Evolutionary conservation across 2,329 filamentous ascomycete genomes (phyloP), one percentile per base, ranked within the genome.

Genomic region (Fusarium buxicola): DNA sequence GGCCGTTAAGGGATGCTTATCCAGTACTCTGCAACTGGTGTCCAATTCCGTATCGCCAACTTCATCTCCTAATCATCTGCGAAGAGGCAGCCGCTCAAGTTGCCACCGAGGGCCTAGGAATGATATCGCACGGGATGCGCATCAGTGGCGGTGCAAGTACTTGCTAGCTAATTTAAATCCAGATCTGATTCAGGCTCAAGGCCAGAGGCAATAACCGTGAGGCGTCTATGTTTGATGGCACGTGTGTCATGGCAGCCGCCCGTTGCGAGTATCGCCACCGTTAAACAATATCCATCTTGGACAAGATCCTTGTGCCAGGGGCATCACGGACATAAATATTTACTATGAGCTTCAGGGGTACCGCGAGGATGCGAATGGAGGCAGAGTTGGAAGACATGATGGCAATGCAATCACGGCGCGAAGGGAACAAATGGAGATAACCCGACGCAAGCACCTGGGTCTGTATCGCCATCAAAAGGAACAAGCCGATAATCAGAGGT

Each of bases 401-500:
- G 49, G 43, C 34, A 44, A 36, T 10, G n/a, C 36, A 30, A 38
- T 52, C 53, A 65, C 62, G 39, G 38, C 8, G 18, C 8, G 16
- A 44, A 44, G 31, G 21, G 35, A 38, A 18, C 49, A 66, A 39
- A 50, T 56, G 32, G 41, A 55, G 43, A 49, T 31, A 63, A 34
- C 46, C 54, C 35, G 43, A 45, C 28, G 28, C 38, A 56, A 25
- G 32, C 16, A 50, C 31, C 46, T 9, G 28, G 36, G 16, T 32
- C 43, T 48, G 45, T 63, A 49, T 46, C 40, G 35, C 38, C 30
- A 35, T 31, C 40, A 57, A 48, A 12, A 27, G 41, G 43, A 63
- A 54, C 43, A 34, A 61, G 16, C 32, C 39, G 47, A 41, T 46
- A 44, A 38, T 48, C 36, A 40, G 25, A 55, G 43, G 54, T 68